Evolutionary conservation across 352 stramenopile species (phyloP), one percentile per base, ranked within the genome.

Genomic region (Globisporangium yorkense): DNA sequence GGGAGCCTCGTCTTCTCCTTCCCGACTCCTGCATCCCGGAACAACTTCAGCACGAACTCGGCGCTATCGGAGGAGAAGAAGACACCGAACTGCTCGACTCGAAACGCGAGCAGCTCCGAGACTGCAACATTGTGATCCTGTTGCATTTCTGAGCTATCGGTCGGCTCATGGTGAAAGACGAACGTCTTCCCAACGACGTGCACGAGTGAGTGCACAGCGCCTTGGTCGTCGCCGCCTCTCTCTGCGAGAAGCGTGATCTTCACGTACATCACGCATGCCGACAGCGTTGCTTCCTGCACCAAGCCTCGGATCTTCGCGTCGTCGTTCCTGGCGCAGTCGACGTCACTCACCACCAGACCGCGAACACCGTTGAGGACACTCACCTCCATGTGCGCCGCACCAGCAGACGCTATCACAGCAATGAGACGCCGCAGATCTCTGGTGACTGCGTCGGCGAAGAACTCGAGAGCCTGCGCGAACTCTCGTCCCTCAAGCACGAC

Each of bases 401-500:
- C 31, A 6, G 41, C 27, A 5, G 31, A 7, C n/a, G 2, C n/a
- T 24, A 37, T 18, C 24, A 39, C 7, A 16, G 29, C 12, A 37
- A 37, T 10, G 33, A 87, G 58, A 12, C 70, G 63, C 6, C 45
- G 48, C 31, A 75, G 29, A 21, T 87, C 76, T 29, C 31, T 57
- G 0, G 39, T 39, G n/a, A 77, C 70, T 44, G 67, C 74, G 20
- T 80, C 70, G 0, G 67, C 57, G 47, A 87, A 82, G 35, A 77
- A 79, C 29, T 13, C 51, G 3, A 69, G 61, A 16, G 76, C 73
- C 27, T 75, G 76, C 0, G 1, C 16, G 12, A 60, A 33, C 4
- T 80, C 70, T 20, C 51, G 62, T 8, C 72, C 76, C 58, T 82
- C 70, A 18, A 79, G 45, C 15, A 82, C 47, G 21, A 84, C 57